Evolutionary conservation across 225 moss, liverwort and hornwort species (phyloP).

Genomic region (Climacium dendroides): DNA sequence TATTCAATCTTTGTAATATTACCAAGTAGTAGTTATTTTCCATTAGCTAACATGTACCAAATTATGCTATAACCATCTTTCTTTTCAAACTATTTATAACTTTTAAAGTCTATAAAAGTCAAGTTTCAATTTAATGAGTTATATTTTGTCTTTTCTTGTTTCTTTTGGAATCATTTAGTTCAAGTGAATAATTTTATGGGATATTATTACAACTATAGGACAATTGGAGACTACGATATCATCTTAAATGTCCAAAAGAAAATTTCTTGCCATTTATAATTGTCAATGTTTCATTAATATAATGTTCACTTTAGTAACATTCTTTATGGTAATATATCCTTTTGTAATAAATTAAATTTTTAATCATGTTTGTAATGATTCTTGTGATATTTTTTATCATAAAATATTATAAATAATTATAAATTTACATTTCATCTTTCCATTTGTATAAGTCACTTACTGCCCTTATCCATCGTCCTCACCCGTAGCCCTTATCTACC

Average conservation of each 20-base stretch:
- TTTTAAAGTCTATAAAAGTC: neutral
- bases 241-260: too few relatives aligned
- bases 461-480: rapidly evolving
- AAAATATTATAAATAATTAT: neutral
- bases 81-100: neutral
- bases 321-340: too few relatives aligned
- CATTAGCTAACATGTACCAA: neutral
- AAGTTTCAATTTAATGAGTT: too few relatives aligned
- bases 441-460: too few relatives aligned
- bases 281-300: neutral
- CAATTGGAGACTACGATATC: neutral
- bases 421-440: too few relatives aligned
- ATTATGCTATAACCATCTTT: neutral
- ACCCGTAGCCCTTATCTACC: rapidly evolving
- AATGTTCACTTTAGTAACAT: too few relatives aligned
- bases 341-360: neutral
- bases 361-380: neutral
- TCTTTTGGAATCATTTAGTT: too few relatives aligned
- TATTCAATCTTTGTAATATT: neutral
- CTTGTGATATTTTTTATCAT: neutral
- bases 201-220: too few relatives aligned
- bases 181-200: too few relatives aligned
- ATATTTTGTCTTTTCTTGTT: too few relatives aligned
- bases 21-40: too few relatives aligned
- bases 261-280: neutral